Conservation (phyloP, 2,329 filamentous ascomycete genomes). For the Didymosphaeria variabile region DNA sequence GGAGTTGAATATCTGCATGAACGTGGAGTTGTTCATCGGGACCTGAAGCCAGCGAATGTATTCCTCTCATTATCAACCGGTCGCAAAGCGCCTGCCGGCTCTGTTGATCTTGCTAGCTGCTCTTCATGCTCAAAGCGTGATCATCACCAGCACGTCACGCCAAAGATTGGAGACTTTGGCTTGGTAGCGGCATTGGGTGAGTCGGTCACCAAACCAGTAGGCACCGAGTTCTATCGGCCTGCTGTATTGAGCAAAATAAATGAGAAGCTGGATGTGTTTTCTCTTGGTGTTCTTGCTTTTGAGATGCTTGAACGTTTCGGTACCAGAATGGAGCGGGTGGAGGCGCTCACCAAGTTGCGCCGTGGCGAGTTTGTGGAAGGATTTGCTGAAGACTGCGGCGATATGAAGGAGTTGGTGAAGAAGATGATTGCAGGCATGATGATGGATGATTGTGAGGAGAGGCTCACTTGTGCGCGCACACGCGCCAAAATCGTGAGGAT, state of each 20-base stretch:
- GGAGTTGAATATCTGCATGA: slow-evolving; percentile 72
- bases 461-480: slow-evolving; percentile 44
- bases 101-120: slow-evolving; percentile 59
- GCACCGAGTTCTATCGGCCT: slow-evolving; percentile 70
- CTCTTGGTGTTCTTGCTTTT: slow-evolving; percentile 69
- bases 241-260: slow-evolving; percentile 44
- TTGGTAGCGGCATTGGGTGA: slow-evolving; percentile 66
- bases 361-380: slow-evolving; percentile 39
- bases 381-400: slow-evolving; percentile 34
- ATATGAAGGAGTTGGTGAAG: slow-evolving; percentile 30
- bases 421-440: slow-evolving; percentile 45
- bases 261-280: slow-evolving; percentile 68
- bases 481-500: slow-evolving; percentile 32
- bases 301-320: slow-evolving; percentile 67
- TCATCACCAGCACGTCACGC: slow-evolving; percentile 58
- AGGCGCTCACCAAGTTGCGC: slow-evolving; percentile 47
- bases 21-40: slow-evolving; percentile 69
- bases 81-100: slow-evolving; percentile 51
- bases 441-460: slow-evolving; percentile 36
- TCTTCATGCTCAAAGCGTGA: slow-evolving; percentile 51
- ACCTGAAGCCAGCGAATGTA: slow-evolving; percentile 74
- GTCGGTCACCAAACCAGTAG: slow-evolving; percentile 59
- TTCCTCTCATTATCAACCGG: slow-evolving; percentile 64
- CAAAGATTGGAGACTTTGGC: slow-evolving; percentile 74
- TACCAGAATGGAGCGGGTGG: slow-evolving; percentile 50